Evolutionary conservation across 2,329 filamentous ascomycete species (phyloP).

Genomic region (Beauveria asiatica): DNA sequence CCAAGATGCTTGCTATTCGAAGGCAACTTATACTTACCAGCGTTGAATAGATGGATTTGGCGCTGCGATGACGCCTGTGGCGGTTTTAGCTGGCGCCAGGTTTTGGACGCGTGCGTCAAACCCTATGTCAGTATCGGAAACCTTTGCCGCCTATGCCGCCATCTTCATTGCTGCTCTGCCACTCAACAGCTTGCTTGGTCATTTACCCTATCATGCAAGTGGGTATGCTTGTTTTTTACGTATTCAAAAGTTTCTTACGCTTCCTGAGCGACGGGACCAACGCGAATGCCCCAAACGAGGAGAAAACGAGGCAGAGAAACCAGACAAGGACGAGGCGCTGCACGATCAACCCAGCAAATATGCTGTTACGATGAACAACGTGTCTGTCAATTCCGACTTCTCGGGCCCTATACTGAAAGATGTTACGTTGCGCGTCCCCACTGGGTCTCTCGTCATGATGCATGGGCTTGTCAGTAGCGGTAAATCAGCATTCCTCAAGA

Average conservation of each 20-base stretch:
- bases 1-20: too few relatives aligned
- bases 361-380: background rate
- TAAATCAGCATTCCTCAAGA: background rate
- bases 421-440: background rate
- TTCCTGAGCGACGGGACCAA: background rate
- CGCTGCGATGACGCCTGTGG: background rate
- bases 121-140: background rate
- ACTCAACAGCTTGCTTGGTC: background rate
- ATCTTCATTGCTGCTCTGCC: background rate
- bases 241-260: background rate
- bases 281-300: background rate
- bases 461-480: background rate
- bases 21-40: too few relatives aligned
- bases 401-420: background rate
- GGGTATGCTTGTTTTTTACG: background rate
- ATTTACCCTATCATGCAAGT: background rate
- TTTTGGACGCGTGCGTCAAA: conserved; percentile 1
- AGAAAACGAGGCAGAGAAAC: background rate
- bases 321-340: background rate
- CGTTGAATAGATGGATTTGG: background rate
- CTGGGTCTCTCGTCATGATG: background rate
- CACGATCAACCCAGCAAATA: background rate
- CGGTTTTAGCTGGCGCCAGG: background rate
- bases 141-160: background rate
- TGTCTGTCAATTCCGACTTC: background rate